Evolutionary conservation across 2,329 filamentous ascomycete species (phyloP).

Genomic region (Fusarium odoratissimum): DNA sequence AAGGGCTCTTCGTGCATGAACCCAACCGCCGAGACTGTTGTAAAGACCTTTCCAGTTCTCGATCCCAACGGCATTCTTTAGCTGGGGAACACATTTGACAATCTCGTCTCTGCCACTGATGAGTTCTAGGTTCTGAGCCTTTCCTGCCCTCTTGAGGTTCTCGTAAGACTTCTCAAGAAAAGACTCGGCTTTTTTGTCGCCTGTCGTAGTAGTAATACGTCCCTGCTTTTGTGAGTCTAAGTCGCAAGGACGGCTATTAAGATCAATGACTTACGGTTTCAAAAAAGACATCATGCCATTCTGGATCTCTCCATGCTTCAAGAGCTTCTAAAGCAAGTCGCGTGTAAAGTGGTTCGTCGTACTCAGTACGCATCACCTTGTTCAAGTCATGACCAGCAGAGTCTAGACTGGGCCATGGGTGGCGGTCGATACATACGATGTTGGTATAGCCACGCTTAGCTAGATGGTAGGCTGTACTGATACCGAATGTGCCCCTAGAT

Average conservation of each 20-base stretch:
- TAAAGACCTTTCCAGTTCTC: slow-evolving; percentile 15
- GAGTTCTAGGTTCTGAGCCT: background rate
- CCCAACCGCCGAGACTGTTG: slow-evolving; percentile 8
- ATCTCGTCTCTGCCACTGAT: background rate
- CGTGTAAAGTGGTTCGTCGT: slow-evolving; percentile 6
- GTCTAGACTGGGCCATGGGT: slow-evolving; percentile 35
- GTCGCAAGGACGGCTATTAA: accelerated
- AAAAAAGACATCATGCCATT: background rate
- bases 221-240: background rate
- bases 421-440: slow-evolving; percentile 30
- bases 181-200: background rate
- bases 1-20: slow-evolving; percentile 4
- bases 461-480: slow-evolving; percentile 14
- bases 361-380: slow-evolving; percentile 27
- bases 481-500: slow-evolving; percentile 3
- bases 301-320: background rate
- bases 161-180: background rate
- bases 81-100: background rate
- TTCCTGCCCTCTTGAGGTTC: background rate
- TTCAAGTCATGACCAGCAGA: slow-evolving; percentile 37
- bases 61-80: background rate
- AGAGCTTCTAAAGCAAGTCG: background rate
- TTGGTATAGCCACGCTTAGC: slow-evolving; percentile 26
- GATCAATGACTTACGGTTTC: background rate
- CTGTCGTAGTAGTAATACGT: background rate